Conservation (phyloP, 164 flowering plant genomes). For the Brasenia schreberi region DNA sequence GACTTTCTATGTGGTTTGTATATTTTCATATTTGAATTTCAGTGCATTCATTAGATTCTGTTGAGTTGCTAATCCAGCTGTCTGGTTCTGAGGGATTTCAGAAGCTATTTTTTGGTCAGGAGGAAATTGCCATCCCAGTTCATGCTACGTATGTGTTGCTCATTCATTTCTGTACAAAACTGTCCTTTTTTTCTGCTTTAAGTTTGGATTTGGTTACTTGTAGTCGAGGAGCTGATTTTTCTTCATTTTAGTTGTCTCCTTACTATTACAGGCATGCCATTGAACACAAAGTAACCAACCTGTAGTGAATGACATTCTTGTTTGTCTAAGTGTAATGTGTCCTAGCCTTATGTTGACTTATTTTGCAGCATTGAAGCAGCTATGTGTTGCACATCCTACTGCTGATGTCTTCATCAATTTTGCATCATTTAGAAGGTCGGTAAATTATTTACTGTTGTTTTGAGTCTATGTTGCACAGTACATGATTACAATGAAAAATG, state of each 20-base stretch:
- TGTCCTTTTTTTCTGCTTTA: constrained; percentile 3
- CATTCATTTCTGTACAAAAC: neutral
- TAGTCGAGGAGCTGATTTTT: too few species aligned
- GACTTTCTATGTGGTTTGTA: constrained; percentile 90
- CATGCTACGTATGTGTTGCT: constrained; percentile 52
- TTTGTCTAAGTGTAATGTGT: too few species aligned
- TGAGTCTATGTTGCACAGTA: too few species aligned
- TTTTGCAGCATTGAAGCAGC: constrained; percentile 97
- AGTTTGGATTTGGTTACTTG: too few species aligned
- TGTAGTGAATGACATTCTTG: too few species aligned
- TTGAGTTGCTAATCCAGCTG: neutral
- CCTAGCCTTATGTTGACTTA: too few species aligned
- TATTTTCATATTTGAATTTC: neutral
- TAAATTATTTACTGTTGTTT: neutral
- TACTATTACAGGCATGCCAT: too few species aligned
- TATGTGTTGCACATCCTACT: constrained; percentile 88
- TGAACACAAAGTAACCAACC: too few species aligned
- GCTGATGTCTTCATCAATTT: constrained; percentile 99
- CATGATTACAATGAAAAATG: too few species aligned
- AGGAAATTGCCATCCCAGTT: constrained; percentile 97
- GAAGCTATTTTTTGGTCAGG: constrained; percentile 96
- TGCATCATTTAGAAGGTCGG: constrained; percentile 88
- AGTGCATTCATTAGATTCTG: neutral
- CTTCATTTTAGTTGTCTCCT: too few species aligned
- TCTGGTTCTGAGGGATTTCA: constrained; percentile 95